phyloP scores from a whole-genome alignment of 305 asterid species.

The Salvia sclarea region DNA sequence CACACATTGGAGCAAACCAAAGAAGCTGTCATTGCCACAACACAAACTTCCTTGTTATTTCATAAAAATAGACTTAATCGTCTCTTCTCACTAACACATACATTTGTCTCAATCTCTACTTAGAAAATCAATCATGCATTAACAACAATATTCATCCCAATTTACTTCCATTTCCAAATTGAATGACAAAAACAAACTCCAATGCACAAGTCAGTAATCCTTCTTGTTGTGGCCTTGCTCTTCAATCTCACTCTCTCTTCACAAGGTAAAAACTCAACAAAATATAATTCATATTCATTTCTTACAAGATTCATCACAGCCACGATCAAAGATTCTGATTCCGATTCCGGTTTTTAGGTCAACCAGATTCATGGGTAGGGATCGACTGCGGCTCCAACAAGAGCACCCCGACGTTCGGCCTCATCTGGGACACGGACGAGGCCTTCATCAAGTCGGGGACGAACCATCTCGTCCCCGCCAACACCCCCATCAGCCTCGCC shows the following conservation, averaged over 20 bases:
- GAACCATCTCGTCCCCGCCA: not conserved
- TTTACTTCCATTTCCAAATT: not conserved
- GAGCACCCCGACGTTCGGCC: slow-evolving; percentile 5
- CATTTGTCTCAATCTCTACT: slow-evolving; percentile 3
- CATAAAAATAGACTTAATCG: not conserved
- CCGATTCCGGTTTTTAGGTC: not conserved
- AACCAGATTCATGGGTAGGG: slow-evolving; percentile 22
- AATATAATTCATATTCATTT: not conserved
- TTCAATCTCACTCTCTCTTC: not conserved
- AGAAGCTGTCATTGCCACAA: not conserved
- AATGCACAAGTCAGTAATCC: slow-evolving; percentile 7
- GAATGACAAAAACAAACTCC: not conserved
- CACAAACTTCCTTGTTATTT: not conserved
- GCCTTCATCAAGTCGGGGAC: slow-evolving; percentile 30
- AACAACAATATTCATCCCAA: not conserved
- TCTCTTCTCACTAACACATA: not conserved
- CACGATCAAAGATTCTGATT: not conserved
- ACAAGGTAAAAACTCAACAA: slow-evolving; percentile 4
- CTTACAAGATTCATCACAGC: not conserved
- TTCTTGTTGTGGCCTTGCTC: not conserved
- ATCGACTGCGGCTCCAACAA: slow-evolving; percentile 29
- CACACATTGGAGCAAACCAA: not conserved
- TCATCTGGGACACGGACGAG: slow-evolving; percentile 26
- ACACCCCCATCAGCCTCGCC: not conserved
- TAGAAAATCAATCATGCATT: not conserved